Percentiles rank a stretch among this genome's conserved stretches.
Evolutionary conservation across 164 flowering plant species (phyloP).

Genomic region (Vitis labrusca): DNA sequence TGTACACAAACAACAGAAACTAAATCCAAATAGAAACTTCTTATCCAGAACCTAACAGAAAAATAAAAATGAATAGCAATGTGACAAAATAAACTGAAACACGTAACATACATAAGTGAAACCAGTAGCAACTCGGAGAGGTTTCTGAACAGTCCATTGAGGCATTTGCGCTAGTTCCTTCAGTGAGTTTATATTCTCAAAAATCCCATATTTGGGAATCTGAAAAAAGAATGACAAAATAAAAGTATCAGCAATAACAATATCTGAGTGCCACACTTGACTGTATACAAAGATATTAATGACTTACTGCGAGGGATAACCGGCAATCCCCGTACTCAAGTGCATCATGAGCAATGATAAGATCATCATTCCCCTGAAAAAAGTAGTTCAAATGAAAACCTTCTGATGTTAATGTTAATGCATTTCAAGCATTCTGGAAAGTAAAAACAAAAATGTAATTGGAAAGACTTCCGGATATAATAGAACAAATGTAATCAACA

Average conservation of each 20-base stretch:
- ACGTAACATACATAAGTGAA: constrained; percentile 69
- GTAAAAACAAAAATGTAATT: not conserved
- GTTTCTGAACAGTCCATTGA: constrained; percentile 91
- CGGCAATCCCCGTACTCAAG: constrained; percentile 91
- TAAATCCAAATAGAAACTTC: not conserved
- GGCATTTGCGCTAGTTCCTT: constrained; percentile 88
- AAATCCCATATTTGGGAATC: constrained; percentile 96
- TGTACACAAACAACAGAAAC: constrained; percentile 25
- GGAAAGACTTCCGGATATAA: not conserved
- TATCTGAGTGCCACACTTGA: not conserved
- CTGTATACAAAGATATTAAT: not conserved
- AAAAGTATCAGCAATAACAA: not conserved
- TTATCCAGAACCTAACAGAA: not conserved
- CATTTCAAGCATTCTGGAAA: not conserved
- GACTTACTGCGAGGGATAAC: constrained; percentile 84
- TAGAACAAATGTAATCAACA: not conserved
- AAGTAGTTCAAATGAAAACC: not conserved
- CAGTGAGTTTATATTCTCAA: constrained; percentile 87
- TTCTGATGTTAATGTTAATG: not conserved
- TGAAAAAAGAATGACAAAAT: constrained; percentile 26
- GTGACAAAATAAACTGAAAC: constrained; percentile 3
- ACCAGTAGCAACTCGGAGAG: constrained; percentile 93
- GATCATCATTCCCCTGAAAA: constrained; percentile 73
- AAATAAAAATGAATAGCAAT: not conserved
- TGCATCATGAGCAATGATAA: constrained; percentile 85